Conservation (phyloP, 805 yeast species). For the Scheffersomyces lignosus region DNA sequence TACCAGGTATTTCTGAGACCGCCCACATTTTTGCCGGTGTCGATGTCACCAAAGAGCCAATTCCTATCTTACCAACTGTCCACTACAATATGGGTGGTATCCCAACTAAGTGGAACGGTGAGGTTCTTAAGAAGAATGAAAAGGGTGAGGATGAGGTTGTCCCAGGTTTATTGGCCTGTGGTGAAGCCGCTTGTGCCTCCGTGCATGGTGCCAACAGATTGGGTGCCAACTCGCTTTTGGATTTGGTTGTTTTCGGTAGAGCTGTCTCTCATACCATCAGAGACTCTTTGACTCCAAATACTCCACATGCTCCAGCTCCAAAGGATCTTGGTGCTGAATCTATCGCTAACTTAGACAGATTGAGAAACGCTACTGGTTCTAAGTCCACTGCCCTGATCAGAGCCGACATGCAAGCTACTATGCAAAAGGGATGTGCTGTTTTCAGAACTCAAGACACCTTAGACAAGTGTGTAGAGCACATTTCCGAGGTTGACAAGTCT, state of each 20-base stretch:
- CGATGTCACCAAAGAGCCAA: constrained; percentile 98
- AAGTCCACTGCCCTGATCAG: constrained; percentile 86
- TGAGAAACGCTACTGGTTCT: constrained; percentile 84
- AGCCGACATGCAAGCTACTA: constrained; percentile 87
- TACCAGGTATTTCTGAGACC: constrained; percentile 99
- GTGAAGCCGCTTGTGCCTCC: constrained; percentile 99
- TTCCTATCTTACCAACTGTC: constrained; percentile 96
- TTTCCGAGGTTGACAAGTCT: constrained; percentile 70
- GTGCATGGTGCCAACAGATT: constrained; percentile 99
- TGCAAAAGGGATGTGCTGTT: constrained; percentile 97
- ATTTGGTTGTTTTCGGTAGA: constrained; percentile 96
- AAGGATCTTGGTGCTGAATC: constrained; percentile 88
- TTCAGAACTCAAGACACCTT: constrained; percentile 91
- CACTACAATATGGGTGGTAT: constrained; percentile 99
- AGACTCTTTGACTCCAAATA: constrained; percentile 82
- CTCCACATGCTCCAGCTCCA: constrained; percentile 79
- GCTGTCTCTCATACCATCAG: constrained; percentile 93
- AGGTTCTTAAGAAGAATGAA: constrained; percentile 79
- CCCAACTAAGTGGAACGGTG: constrained; percentile 97
- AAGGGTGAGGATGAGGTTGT: constrained; percentile 88
- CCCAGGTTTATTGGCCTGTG: constrained; percentile 94
- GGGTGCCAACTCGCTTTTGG: constrained; percentile 97
- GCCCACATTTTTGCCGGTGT: constrained; percentile 99
- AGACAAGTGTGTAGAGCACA: constrained; percentile 86
- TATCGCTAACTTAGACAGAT: constrained; percentile 82